These are phyloP conservation scores for Jaapia argillacea DNA, from an alignment of 768 basidiomycete genomes.

Conservation along the genomic window DNA sequence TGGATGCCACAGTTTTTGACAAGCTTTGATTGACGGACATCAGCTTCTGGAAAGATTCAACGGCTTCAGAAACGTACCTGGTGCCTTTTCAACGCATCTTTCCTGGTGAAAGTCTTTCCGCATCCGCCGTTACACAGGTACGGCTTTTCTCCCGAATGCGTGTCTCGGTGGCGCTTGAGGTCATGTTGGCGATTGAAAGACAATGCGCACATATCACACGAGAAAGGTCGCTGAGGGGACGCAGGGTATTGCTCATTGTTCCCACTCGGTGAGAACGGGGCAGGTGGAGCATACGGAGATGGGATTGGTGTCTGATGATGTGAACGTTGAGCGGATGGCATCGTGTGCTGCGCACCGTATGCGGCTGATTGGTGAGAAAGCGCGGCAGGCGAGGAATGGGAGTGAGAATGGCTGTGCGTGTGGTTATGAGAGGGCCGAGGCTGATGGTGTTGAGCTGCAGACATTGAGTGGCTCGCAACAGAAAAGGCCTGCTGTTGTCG, in stretches of 20 bases:
- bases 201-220: slow-evolving; percentile 51
- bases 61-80: slow-evolving; percentile 64
- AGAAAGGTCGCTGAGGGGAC: slow-evolving; percentile 28
- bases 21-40: slow-evolving; percentile 31
- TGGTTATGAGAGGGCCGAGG: background rate
- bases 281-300: slow-evolving; percentile 14
- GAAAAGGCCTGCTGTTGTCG: too few relatives aligned
- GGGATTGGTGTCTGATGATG: too few relatives aligned
- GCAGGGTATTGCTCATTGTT: slow-evolving; percentile 23
- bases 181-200: slow-evolving; percentile 86
- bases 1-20: slow-evolving; percentile 73
- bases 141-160: slow-evolving; percentile 79
- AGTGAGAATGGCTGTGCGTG: background rate
- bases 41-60: slow-evolving; percentile 1
- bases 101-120: slow-evolving; percentile 80
- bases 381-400: background rate
- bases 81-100: slow-evolving; percentile 80
- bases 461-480: too few relatives aligned
- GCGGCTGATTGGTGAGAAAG: background rate
- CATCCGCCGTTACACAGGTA: slow-evolving; percentile 78
- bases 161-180: slow-evolving; percentile 75
- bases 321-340: slow-evolving; percentile 5
- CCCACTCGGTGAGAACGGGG: slow-evolving; percentile 11
- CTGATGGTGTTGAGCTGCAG: too few relatives aligned
- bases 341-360: slow-evolving; percentile 2